phyloP scores from a whole-genome alignment of 1,139 yeast genomes.

The Kodamaea fungicola region DNA sequence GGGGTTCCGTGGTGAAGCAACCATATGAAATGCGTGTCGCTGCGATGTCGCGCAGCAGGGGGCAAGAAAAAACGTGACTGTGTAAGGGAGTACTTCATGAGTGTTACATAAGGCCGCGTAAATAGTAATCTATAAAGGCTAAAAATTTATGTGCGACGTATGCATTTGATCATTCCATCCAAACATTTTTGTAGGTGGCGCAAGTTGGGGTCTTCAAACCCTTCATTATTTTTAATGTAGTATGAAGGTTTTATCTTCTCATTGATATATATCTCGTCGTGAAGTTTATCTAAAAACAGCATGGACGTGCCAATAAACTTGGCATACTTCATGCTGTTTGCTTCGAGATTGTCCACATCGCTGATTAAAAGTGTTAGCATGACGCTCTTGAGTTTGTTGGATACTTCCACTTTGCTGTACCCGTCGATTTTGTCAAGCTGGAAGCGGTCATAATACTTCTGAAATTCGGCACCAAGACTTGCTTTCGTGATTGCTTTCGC shows the following conservation, averaged over 20 bases:
- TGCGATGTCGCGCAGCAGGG: no score
- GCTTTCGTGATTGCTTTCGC: constrained; percentile 4
- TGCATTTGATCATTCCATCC: constrained; percentile 17
- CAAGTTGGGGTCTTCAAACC: constrained; percentile 10
- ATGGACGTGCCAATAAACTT: constrained; percentile 21
- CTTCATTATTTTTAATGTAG: constrained; percentile 11
- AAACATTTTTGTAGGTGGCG: constrained; percentile 18
- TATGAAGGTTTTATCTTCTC: constrained; percentile 11
- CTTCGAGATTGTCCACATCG: constrained; percentile 25
- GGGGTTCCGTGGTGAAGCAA: no score
- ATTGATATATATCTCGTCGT: constrained; percentile 15
- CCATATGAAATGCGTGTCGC: no score
- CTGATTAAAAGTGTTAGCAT: constrained; percentile 32
- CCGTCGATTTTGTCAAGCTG: constrained; percentile 27
- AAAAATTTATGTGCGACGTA: background rate
- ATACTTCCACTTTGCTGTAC: constrained; percentile 23
- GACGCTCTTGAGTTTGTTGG: constrained; percentile 29
- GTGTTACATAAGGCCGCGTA: no score
- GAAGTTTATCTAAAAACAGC: constrained; percentile 28
- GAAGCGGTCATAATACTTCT: constrained; percentile 22
- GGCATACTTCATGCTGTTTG: constrained; percentile 23
- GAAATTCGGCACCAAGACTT: constrained; percentile 17
- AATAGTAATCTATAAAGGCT: no score
- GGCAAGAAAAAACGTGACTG: no score
- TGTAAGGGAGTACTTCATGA: no score